phyloP scores from a whole-genome alignment of 805 yeast genomes.

The Ogataea pignaliae region DNA sequence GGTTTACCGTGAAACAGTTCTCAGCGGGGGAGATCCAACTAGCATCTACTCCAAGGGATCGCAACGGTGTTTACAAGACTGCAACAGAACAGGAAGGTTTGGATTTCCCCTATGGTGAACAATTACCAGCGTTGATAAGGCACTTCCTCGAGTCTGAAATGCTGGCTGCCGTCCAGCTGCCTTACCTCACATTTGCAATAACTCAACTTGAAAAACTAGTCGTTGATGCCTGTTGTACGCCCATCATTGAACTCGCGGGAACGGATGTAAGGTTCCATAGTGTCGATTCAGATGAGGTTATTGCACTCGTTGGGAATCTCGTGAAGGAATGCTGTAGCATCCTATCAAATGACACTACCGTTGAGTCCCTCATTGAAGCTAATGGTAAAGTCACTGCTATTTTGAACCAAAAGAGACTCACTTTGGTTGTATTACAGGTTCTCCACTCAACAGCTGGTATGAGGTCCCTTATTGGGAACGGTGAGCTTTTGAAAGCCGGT shows the following conservation, averaged over 20 bases:
- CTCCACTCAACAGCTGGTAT: no score
- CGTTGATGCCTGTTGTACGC: slow-evolving; percentile 19
- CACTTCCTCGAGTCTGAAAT: slow-evolving; percentile 11
- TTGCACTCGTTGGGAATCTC: slow-evolving; percentile 2
- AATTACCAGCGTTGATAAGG: slow-evolving; percentile 10
- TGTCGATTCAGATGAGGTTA: no score
- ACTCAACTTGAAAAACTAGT: slow-evolving; percentile 20
- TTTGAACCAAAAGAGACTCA: no score
- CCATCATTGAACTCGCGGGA: slow-evolving; percentile 12
- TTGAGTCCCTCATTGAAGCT: neutral
- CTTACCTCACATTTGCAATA: slow-evolving; percentile 15
- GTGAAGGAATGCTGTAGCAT: slow-evolving; percentile 14
- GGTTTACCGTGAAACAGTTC: slow-evolving; percentile 22
- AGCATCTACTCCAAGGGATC: slow-evolving; percentile 13
- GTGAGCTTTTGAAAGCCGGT: no score
- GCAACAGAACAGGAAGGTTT: slow-evolving; percentile 4
- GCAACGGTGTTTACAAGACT: neutral
- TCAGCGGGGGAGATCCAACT: slow-evolving; percentile 20
- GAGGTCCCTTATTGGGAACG: no score
- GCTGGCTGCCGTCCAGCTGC: slow-evolving; percentile 16
- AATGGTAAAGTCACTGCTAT: no score
- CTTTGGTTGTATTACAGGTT: no score
- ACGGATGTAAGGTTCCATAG: neutral
- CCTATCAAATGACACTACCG: slow-evolving; percentile 3
- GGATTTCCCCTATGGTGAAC: slow-evolving; percentile 10